phyloP scores from a whole-genome alignment of 768 basidiomycete genomes.

The Cystofilobasidium bisporidii region DNA sequence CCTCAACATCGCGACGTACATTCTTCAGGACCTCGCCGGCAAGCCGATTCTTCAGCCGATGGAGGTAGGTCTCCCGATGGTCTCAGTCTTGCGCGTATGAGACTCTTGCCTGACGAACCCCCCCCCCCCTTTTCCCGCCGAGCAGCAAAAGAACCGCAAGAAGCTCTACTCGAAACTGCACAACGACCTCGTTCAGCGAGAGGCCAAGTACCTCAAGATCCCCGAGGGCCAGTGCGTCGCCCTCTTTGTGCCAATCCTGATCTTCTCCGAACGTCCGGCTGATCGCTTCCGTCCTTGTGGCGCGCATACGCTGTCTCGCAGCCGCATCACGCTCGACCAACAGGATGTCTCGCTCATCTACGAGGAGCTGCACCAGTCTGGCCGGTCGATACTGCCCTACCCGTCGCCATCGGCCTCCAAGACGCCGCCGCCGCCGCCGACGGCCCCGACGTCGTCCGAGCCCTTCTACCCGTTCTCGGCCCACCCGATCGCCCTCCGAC shows the following conservation, averaged over 20 bases:
- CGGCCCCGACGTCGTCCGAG: constrained; percentile 66
- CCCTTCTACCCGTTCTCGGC: constrained; percentile 48
- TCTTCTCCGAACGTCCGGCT: background rate
- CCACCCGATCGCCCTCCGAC: constrained; percentile 58
- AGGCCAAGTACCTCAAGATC: constrained; percentile 38
- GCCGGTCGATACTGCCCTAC: constrained; percentile 21
- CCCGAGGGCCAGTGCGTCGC: constrained; percentile 17
- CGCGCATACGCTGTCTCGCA: background rate
- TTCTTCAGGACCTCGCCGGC: constrained; percentile 73
- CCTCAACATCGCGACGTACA: constrained; percentile 75
- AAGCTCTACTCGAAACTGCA: constrained; percentile 74
- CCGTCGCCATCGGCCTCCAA: background rate
- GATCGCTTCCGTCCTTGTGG: background rate
- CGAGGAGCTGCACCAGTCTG: constrained; percentile 24
- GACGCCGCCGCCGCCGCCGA: constrained; percentile 35
- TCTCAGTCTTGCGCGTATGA: background rate
- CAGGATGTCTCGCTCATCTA: constrained; percentile 18
- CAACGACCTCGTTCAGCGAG: constrained; percentile 64
- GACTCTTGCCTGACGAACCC: background rate
- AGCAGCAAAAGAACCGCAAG: constrained; percentile 60
- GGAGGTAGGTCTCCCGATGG: constrained; percentile 31
- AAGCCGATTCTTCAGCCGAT: constrained; percentile 75
- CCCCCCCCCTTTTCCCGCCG: constrained; percentile 35
- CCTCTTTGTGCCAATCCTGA: no score
- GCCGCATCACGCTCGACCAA: constrained; percentile 18